Conservation (phyloP, 495 filamentous ascomycete genomes). For the Copromyces sp. region DNA sequence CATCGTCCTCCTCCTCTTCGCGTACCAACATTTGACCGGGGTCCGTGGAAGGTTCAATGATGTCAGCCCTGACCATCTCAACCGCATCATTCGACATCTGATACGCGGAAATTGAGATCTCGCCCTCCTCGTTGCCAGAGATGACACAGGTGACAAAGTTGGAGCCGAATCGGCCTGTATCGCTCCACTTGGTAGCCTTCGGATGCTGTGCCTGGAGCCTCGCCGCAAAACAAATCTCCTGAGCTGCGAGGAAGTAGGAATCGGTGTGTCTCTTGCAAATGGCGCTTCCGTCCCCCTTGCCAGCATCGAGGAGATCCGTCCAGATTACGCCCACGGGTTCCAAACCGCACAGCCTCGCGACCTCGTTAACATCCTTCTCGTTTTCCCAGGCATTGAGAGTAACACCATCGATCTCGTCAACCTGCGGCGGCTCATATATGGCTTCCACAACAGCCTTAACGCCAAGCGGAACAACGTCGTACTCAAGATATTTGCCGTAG, state of each 20-base stretch:
- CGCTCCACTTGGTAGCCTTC: slow-evolving; percentile 93
- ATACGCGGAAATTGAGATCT: slow-evolving; percentile 82
- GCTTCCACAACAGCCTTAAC: slow-evolving; percentile 96
- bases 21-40: slow-evolving; percentile 91
- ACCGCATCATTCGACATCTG: slow-evolving; percentile 91
- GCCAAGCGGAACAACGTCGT: slow-evolving; percentile 83
- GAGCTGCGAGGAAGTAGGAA: slow-evolving; percentile 86
- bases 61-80: slow-evolving; percentile 93
- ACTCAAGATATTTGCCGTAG: slow-evolving; percentile 86
- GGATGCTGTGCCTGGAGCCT: slow-evolving; percentile 79
- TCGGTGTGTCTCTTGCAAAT: slow-evolving; percentile 94
- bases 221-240: slow-evolving; percentile 84
- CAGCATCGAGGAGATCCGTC: slow-evolving; percentile 83
- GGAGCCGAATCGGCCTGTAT: slow-evolving; percentile 86
- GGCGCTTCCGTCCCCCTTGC: slow-evolving; percentile 67
- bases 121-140: slow-evolving; percentile 79
- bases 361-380: slow-evolving; percentile 69
- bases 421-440: slow-evolving; percentile 92
- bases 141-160: slow-evolving; percentile 96
- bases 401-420: slow-evolving; percentile 83
- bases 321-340: slow-evolving; percentile 91
- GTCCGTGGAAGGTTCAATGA: slow-evolving; percentile 90
- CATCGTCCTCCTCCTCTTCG: slow-evolving; percentile 78
- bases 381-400: slow-evolving; percentile 82
- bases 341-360: slow-evolving; percentile 77